Evolutionary conservation across 768 basidiomycete genomes (phyloP).

Genomic region (Dioszegia crocea): DNA sequence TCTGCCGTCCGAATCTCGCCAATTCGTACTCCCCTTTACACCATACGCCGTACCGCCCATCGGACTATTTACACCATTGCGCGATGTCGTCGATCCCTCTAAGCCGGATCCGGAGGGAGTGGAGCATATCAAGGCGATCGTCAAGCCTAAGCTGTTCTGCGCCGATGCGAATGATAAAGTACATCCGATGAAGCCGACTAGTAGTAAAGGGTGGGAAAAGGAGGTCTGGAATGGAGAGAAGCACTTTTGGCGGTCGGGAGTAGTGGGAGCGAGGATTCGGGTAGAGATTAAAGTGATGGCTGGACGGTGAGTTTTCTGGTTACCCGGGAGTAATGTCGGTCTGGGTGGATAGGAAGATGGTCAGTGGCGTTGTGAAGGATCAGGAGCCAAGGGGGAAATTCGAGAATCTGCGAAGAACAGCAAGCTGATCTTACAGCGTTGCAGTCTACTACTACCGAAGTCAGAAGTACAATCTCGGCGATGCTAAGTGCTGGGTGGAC

Average conservation of each 20-base stretch:
- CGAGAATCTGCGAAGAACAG: background rate
- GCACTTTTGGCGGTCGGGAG: conserved; percentile 43
- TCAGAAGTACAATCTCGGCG: conserved; percentile 40
- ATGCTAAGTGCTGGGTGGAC: conserved; percentile 47
- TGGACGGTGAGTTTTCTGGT: conserved; percentile 36
- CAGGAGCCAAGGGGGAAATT: no score
- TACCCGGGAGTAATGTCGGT: no score
- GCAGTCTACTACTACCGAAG: conserved; percentile 47
- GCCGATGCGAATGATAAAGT: conserved; percentile 45
- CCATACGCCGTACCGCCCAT: conserved; percentile 33
- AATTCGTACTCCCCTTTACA: conserved; percentile 31
- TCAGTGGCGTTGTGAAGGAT: no score
- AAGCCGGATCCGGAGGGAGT: conserved; percentile 28
- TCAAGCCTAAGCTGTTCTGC: conserved; percentile 46
- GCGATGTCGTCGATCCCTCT: conserved; percentile 37
- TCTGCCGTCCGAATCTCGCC: conserved; percentile 25
- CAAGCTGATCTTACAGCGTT: conserved; percentile 24
- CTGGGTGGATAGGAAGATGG: no score
- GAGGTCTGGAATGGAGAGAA: conserved; percentile 48
- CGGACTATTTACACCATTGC: conserved; percentile 35
- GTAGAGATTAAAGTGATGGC: conserved; percentile 46
- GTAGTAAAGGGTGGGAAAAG: conserved; percentile 35
- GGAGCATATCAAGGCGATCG: conserved; percentile 25
- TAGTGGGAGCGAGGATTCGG: conserved; percentile 39
- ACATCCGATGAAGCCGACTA: conserved; percentile 40